Base-by-base conservation (phyloP, 768 basidiomycete species). In the Antrodiella citrinella region DNA sequence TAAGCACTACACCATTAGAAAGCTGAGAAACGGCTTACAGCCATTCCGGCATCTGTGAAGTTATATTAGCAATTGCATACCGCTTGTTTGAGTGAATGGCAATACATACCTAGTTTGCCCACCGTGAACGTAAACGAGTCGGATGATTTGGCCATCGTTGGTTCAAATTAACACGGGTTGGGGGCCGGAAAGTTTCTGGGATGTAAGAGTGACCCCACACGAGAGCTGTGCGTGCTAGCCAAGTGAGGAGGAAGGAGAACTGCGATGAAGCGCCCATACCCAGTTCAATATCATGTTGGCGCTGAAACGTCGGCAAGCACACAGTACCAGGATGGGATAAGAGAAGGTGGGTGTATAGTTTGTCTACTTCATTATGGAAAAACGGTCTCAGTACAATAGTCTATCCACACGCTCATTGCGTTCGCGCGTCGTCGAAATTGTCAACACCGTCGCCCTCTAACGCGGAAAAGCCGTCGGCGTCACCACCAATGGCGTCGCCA, bases 121-220 rank as follows among this genome's bases (percentile, higher is more conserved):
- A 97, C 89, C 0, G 93, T 96, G 57, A 96, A 97, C 15, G 80
- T 91, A 62, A 88, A 90, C 65, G 82, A 84, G 41, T 89, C 87
- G 51, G 72, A 68, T 21, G 72, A 58, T 49, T 64, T 66, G 21
- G 60, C 55, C 69, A 69, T 72, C n/a, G 46, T 59, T 35, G 7
- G 7, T 35, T 15, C 30, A 35, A 35, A 7, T 35, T 35, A 7
- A n/a, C n/a, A n/a, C n/a, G n/a, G 30, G 7, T 35, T 15, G 15
- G 30, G 7, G 15, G 15, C 15, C 30, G 30, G 30, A 7, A 35
- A 35, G 30, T 35, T 35, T 35, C 7, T 35, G 30, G 30, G 7
- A 35, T 7, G 7, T 35, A 15, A n/a, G n/a, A n/a, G n/a, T n/a
- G n/a, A n/a, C n/a, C n/a, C n/a, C n/a, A n/a, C n/a, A n/a, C n/a